A percentile compares a stretch with the other conserved stretches of the same genome.
Evolutionary conservation across 306 rosid species (phyloP).

Genomic region (Gleditsia sinensis): DNA sequence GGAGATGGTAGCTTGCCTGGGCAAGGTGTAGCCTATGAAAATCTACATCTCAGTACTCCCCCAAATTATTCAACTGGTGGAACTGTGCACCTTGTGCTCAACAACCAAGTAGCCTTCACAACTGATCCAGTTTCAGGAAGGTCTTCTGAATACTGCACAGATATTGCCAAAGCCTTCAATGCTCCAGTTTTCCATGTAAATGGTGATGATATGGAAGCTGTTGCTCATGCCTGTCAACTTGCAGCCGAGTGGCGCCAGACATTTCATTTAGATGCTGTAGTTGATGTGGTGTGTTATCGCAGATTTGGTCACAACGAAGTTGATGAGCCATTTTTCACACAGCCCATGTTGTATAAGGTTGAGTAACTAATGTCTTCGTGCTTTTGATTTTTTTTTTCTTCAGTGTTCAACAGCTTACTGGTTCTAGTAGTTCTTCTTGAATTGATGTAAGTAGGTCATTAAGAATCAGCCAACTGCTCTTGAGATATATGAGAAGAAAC

Average conservation of each 20-base stretch:
- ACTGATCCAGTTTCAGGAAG: slow-evolving; percentile 86
- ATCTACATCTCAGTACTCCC: slow-evolving; percentile 88
- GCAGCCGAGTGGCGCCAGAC: slow-evolving; percentile 99
- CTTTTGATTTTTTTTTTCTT: too few species aligned
- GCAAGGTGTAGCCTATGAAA: slow-evolving; percentile 94
- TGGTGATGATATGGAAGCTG: slow-evolving; percentile 93
- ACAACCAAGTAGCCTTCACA: slow-evolving; percentile 94
- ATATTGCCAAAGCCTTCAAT: slow-evolving; percentile 88
- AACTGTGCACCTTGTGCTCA: slow-evolving; percentile 83
- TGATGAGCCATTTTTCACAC: slow-evolving; percentile 94
- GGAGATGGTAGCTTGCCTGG: slow-evolving; percentile 99
- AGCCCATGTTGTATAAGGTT: slow-evolving; percentile 96
- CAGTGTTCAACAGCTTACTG: not conserved
- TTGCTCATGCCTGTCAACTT: slow-evolving; percentile 84
- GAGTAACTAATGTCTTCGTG: not conserved
- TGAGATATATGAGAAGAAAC: slow-evolving; percentile 76
- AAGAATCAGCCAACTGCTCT: slow-evolving; percentile 72
- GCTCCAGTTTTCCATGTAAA: slow-evolving; percentile 90
- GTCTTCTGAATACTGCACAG: slow-evolving; percentile 89
- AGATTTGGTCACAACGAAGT: slow-evolving; percentile 95
- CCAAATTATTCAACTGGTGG: slow-evolving; percentile 92
- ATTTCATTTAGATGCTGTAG: slow-evolving; percentile 93
- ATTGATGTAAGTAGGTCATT: not conserved
- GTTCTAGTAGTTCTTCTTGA: slow-evolving; percentile 2
- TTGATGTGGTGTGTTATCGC: slow-evolving; percentile 89